A percentile compares a stretch with the other conserved stretches of the same genome.
These are phyloP conservation scores for Zancudomyces culisetae DNA, from an alignment of 371 early-diverging fungal species.

Conservation along the genomic window DNA sequence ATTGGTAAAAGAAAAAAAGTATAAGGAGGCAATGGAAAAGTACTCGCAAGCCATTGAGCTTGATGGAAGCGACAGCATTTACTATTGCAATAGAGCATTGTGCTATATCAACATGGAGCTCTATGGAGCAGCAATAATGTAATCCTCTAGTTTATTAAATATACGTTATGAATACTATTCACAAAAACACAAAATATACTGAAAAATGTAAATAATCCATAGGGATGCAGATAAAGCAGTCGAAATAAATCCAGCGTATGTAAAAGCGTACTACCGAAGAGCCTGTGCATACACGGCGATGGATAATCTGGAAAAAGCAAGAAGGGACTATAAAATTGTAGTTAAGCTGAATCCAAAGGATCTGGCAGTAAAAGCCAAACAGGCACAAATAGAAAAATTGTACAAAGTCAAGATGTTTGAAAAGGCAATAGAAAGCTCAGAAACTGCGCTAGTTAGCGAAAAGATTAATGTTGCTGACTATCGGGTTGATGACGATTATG, in stretches of 20 bases:
- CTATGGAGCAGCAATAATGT: conserved; percentile 60
- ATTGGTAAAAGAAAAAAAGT: conserved; percentile 13
- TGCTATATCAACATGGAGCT: conserved; percentile 72
- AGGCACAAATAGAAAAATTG: conserved; percentile 74
- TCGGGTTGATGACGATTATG: conserved; percentile 13
- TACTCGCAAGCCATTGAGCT: conserved; percentile 65
- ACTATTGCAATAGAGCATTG: conserved; percentile 83
- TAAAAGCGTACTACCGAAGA: conserved; percentile 81
- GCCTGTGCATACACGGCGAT: conserved; percentile 76
- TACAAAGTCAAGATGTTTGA: conserved; percentile 73
- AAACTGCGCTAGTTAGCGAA: conserved; percentile 24
- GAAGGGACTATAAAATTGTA: conserved; percentile 63
- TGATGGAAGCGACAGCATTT: conserved; percentile 64
- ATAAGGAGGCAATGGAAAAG: conserved; percentile 27
- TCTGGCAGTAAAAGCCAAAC: conserved; percentile 42
- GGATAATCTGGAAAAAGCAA: conserved; percentile 60
- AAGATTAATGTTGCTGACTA: conserved; percentile 17
- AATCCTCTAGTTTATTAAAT: too few species aligned
- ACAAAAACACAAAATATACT: background rate
- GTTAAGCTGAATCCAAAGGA: conserved; percentile 45
- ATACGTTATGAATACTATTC: too few species aligned
- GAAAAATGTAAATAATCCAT: too few species aligned
- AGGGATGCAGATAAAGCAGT: conserved; percentile 74
- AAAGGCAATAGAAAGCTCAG: conserved; percentile 67
- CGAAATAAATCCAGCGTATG: conserved; percentile 55